These are phyloP conservation scores for Oxalis stricta DNA, from an alignment of 441 rosid genomes.

Conservation along the genomic window DNA sequence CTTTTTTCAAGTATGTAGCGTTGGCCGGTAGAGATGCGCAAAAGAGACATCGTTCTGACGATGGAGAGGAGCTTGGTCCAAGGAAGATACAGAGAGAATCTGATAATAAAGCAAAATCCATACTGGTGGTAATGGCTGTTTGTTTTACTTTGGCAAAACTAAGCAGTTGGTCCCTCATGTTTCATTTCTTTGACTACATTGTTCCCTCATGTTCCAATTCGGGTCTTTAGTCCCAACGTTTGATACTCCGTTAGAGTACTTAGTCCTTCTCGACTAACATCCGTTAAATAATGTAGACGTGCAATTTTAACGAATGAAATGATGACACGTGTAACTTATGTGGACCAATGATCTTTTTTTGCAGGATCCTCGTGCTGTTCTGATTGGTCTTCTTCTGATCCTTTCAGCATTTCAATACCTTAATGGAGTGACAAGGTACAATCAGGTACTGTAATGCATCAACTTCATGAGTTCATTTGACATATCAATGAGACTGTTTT, in stretches of 20 bases:
- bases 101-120: conserved; percentile 8
- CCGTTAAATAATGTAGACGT: too few species aligned
- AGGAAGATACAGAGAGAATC: conserved; percentile 36
- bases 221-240: too few species aligned
- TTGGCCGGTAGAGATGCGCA: conserved; percentile 9
- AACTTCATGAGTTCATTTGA: neutral
- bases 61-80: conserved; percentile 11
- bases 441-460: conserved; percentile 43
- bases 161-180: too few species aligned
- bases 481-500: conserved; percentile 3
- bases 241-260: too few species aligned
- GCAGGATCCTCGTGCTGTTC: conserved; percentile 83
- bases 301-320: too few species aligned
- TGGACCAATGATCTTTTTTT: conserved; percentile 9
- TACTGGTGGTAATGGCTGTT: too few species aligned
- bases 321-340: too few species aligned
- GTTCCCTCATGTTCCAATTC: too few species aligned
- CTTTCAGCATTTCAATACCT: conserved; percentile 80
- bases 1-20: conserved; percentile 42
- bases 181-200: too few species aligned
- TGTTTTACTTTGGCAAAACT: too few species aligned
- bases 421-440: conserved; percentile 68
- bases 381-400: conserved; percentile 68
- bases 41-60: conserved; percentile 22
- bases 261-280: too few species aligned